phyloP scores from a whole-genome alignment of 768 basidiomycete genomes.

The Leccinum subtestaceum region DNA sequence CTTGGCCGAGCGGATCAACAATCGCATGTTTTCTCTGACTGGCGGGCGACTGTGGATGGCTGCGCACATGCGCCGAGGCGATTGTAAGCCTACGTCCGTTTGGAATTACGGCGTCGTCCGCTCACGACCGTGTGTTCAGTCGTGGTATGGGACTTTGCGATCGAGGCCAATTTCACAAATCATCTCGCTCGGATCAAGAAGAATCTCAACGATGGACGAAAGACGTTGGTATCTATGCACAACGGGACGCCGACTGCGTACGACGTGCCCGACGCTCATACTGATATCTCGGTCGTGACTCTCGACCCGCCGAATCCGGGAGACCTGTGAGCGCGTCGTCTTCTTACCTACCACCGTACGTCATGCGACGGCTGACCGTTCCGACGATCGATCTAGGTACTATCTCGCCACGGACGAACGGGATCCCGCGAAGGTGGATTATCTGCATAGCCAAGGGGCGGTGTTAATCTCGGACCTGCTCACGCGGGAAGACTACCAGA shows the following conservation, averaged over 20 bases:
- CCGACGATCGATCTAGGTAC: constrained; percentile 19
- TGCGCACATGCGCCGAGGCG: constrained; percentile 45
- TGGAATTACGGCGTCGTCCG: not conserved
- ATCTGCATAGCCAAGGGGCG: constrained; percentile 36
- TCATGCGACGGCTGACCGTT: not conserved
- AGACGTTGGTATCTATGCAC: constrained; percentile 20
- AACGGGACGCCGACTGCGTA: constrained; percentile 15
- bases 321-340: constrained; percentile 18
- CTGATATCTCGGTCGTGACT: constrained; percentile 20
- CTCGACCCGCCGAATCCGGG: constrained; percentile 24
- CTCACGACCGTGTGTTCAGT: constrained; percentile 18
- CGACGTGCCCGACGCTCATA: constrained; percentile 20
- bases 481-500: constrained; percentile 34
- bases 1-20: constrained; percentile 30
- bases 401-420: constrained; percentile 46
- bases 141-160: constrained; percentile 31
- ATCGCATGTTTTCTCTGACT: constrained; percentile 31
- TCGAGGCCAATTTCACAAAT: constrained; percentile 30
- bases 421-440: constrained; percentile 28
- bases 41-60: constrained; percentile 41
- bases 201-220: constrained; percentile 21
- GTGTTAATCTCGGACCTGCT: constrained; percentile 42
- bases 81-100: constrained; percentile 31
- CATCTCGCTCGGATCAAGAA: constrained; percentile 36
- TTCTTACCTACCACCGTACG: too few relatives aligned